These are phyloP conservation scores for Albugo laibachii DNA, from an alignment of 352 stramenopile species.

Conservation along the genomic window DNA sequence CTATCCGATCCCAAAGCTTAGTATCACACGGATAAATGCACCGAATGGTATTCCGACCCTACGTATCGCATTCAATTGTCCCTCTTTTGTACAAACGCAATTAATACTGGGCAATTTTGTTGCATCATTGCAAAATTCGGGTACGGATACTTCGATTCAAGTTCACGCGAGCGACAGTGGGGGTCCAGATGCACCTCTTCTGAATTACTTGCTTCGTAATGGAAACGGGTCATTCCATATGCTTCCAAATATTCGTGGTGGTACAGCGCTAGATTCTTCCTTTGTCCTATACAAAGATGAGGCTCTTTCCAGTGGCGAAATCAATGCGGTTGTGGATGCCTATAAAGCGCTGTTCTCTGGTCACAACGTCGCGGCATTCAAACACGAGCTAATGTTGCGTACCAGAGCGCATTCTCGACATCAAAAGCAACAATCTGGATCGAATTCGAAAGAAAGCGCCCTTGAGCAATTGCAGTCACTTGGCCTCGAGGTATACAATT, in stretches of 20 bases:
- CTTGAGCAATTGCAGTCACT: slow-evolving; percentile 62
- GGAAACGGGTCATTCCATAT: slow-evolving; percentile 73
- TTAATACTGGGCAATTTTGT: slow-evolving; percentile 52
- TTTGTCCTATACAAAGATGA: slow-evolving; percentile 81
- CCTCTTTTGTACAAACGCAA: slow-evolving; percentile 53
- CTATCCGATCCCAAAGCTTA: slow-evolving; percentile 68
- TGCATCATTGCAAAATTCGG: slow-evolving; percentile 20
- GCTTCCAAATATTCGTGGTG: slow-evolving; percentile 16
- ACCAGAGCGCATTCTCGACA: not conserved
- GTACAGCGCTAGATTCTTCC: slow-evolving; percentile 7
- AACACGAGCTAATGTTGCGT: not conserved
- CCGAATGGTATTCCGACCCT: slow-evolving; percentile 71
- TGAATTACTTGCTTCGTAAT: slow-evolving; percentile 51
- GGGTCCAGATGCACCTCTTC: slow-evolving; percentile 1
- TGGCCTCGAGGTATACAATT: slow-evolving; percentile 69
- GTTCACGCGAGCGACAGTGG: slow-evolving; percentile 24
- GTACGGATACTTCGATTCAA: slow-evolving; percentile 16
- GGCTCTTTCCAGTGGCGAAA: slow-evolving; percentile 37
- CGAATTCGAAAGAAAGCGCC: slow-evolving; percentile 7
- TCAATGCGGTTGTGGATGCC: slow-evolving; percentile 53
- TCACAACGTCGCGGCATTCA: slow-evolving; percentile 19
- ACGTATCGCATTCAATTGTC: slow-evolving; percentile 63
- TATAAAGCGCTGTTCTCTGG: slow-evolving; percentile 77
- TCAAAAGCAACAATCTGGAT: not conserved
- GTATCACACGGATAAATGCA: slow-evolving; percentile 50